These are phyloP conservation scores for Diplodia intermedia DNA, from an alignment of 2,329 filamentous ascomycete species.

Conservation along the genomic window DNA sequence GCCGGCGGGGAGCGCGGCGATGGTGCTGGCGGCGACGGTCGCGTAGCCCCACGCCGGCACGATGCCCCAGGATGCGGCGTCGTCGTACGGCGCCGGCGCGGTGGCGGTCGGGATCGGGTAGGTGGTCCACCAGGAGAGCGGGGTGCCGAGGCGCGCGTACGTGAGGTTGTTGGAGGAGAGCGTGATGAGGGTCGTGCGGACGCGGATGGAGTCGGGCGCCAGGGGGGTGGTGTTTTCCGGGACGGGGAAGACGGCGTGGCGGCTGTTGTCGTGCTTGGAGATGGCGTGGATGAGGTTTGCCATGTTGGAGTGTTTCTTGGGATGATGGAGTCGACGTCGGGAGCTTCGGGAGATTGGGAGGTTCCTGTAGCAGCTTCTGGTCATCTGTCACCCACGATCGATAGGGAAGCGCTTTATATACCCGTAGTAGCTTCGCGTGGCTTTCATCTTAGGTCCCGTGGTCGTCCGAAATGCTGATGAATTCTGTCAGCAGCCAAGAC, in stretches of 20 bases:
- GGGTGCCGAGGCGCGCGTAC: constrained; percentile 39
- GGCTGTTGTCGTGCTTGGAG: constrained; percentile 33
- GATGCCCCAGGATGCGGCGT: constrained; percentile 53
- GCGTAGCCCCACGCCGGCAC: constrained; percentile 60
- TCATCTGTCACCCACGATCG: background rate
- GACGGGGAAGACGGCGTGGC: constrained; percentile 23
- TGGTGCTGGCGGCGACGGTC: constrained; percentile 52
- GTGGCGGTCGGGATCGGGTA: constrained; percentile 50
- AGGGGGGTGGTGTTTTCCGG: background rate
- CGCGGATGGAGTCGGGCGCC: constrained; percentile 17
- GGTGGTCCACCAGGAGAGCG: constrained; percentile 52
- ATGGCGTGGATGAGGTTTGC: constrained; percentile 34
- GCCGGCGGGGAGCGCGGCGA: constrained; percentile 45
- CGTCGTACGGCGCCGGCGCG: constrained; percentile 48
- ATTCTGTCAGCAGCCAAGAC: background rate
- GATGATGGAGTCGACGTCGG: background rate
- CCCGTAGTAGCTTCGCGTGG: background rate
- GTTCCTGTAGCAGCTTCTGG: background rate
- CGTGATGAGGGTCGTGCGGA: constrained; percentile 1
- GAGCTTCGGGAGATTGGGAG: too few relatives aligned
- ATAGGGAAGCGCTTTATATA: background rate
- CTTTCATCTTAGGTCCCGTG: background rate
- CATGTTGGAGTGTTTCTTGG: background rate
- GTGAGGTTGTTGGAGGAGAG: constrained; percentile 38
- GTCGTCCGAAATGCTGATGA: background rate